Percentiles rank a stretch among this genome's conserved stretches.
Conservation (phyloP, 257 asterid species). For the Przewalskia tangutica region DNA sequence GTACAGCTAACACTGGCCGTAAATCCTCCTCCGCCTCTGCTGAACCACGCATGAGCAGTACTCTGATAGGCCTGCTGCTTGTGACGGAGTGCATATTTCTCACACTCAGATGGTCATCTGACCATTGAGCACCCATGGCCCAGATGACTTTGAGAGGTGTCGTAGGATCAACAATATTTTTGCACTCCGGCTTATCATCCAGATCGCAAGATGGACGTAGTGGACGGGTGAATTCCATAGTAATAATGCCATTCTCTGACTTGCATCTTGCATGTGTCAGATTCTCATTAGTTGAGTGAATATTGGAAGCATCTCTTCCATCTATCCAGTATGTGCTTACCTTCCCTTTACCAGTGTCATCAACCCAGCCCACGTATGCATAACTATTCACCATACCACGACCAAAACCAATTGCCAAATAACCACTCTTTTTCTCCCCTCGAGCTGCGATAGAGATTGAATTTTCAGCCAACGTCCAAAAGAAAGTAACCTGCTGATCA, state of each 20-base stretch:
- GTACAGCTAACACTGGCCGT: conserved; percentile 90
- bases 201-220: conserved; percentile 55
- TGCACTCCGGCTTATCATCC: conserved; percentile 59
- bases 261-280: conserved; percentile 85
- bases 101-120: conserved; percentile 59
- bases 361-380: conserved; percentile 92
- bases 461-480: conserved; percentile 78
- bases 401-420: conserved; percentile 88
- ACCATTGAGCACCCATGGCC: conserved; percentile 99
- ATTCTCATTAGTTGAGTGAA: conserved; percentile 77
- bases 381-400: conserved; percentile 83
- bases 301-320: conserved; percentile 57
- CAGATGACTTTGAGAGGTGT: conserved; percentile 81
- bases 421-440: conserved; percentile 94
- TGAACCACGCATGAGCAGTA: conserved; percentile 75
- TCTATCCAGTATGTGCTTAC: conserved; percentile 84
- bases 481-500: conserved; percentile 92
- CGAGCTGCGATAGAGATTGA: conserved; percentile 91
- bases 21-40: conserved; percentile 96
- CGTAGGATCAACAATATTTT: conserved; percentile 74
- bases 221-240: conserved; percentile 90
- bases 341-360: conserved; percentile 66
- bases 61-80: conserved; percentile 83
- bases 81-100: conserved; percentile 87
- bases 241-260: conserved; percentile 90